Percentiles rank a stretch among this genome's conserved stretches.
These are phyloP conservation scores for Fusarium chlamydosporum DNA, from an alignment of 2,329 filamentous ascomycete genomes.

Conservation along the genomic window DNA sequence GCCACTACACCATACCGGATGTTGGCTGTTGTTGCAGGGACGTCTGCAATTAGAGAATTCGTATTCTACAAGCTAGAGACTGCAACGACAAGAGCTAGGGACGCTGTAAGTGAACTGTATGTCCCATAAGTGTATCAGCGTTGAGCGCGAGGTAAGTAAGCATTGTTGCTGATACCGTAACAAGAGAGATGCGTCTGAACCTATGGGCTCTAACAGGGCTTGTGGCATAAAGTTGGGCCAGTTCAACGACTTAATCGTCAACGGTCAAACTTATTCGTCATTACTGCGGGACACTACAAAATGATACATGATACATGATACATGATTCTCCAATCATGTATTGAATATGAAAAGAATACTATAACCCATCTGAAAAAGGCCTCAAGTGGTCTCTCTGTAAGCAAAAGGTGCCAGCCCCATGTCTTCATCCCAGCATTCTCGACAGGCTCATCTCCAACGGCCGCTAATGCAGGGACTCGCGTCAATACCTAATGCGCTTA, in stretches of 20 bases:
- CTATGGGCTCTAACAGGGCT: not conserved
- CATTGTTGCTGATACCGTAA: too few species aligned
- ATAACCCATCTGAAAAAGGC: not conserved
- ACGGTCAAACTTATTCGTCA: not conserved
- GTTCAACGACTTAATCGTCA: not conserved
- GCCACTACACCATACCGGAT: constrained; percentile 55
- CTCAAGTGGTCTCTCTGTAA: too few species aligned
- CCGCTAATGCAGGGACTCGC: constrained; percentile 7
- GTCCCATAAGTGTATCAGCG: too few species aligned
- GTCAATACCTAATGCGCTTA: not conserved
- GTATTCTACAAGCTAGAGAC: accelerated
- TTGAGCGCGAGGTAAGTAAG: too few species aligned
- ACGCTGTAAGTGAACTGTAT: not conserved
- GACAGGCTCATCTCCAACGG: not conserved
- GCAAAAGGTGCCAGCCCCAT: not conserved
- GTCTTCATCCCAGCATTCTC: not conserved
- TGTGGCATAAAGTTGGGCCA: not conserved
- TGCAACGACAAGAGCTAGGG: not conserved
- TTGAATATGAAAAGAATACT: too few species aligned
- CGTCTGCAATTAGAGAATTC: accelerated
- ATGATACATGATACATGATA: not conserved
- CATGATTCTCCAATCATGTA: too few species aligned
- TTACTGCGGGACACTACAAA: not conserved
- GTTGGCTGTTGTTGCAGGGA: not conserved
- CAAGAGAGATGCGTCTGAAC: not conserved